These are phyloP conservation scores for Berkeleyomyces rouxiae DNA, from an alignment of 2,329 filamentous ascomycete genomes.

Conservation along the genomic window DNA sequence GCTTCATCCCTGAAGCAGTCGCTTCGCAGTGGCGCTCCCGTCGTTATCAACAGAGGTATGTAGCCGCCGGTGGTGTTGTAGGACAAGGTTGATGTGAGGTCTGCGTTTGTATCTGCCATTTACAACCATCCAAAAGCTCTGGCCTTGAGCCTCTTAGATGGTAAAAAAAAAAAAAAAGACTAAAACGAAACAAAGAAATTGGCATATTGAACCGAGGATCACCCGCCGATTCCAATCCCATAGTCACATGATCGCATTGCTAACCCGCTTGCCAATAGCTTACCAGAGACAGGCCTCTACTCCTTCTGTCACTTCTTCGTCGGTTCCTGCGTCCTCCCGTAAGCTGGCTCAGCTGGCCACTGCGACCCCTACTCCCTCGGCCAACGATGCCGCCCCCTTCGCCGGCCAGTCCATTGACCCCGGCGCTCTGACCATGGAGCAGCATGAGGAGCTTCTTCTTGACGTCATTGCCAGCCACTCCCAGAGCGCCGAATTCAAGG, in stretches of 20 bases:
- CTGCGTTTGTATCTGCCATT: background rate
- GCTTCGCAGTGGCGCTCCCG: background rate
- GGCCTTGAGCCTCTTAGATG: background rate
- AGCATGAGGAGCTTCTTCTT: constrained; percentile 12
- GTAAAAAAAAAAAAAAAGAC: background rate
- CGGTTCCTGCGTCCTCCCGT: background rate
- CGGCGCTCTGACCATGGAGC: constrained; percentile 2
- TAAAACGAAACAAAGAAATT: background rate
- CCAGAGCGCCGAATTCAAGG: constrained; percentile 8
- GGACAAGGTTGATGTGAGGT: background rate
- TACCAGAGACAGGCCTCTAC: constrained; percentile 3
- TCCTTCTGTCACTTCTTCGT: background rate
- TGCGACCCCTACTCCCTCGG: background rate
- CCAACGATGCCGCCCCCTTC: constrained; percentile 5
- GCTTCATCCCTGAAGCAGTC: background rate
- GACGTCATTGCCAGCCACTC: constrained; percentile 12
- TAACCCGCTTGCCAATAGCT: background rate
- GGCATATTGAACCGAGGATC: background rate
- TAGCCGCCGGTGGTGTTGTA: background rate
- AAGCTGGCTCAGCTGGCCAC: constrained; percentile 10
- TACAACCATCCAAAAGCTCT: background rate
- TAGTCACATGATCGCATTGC: background rate
- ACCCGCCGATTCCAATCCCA: background rate
- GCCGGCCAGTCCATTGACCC: constrained; percentile 5
- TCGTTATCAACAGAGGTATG: background rate